Base-by-base conservation (phyloP, 106 monocot species). In the Triglochin maritima region DNA sequence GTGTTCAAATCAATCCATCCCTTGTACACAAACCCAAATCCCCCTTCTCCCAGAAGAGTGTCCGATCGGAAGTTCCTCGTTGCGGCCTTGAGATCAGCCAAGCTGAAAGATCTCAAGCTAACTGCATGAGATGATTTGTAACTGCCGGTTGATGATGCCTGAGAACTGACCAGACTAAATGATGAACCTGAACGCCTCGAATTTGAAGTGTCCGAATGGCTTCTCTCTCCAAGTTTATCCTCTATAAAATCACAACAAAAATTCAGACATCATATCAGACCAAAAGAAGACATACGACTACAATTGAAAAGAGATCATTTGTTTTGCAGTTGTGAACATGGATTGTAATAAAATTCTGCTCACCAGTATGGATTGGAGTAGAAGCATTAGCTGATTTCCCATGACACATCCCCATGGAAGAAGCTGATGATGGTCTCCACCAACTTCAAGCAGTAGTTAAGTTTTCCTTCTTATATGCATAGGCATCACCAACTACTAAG, bases 1-100 rank as follows among this genome's bases (percentile, higher is more conserved):
- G 85, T 89, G 53, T 77, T 78, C 68, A 84, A 84, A 63, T 93
- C 86, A 50, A 93, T 89, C 93, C 88, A 89, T 4, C 93, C 93
- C 69, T 93, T 93, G 79, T 82, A 93, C 29, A 93, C 93, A 53
- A 83, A 84, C 47, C 93, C 93, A 60, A 93, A 93, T 12, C 88
- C 93, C 55, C 93, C 93, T 79, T 93, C 93, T 0, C 93, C 93
- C 8, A 93, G 81, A 72, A 72, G 83, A 13, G 83, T 77, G 3
- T 81, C 89, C 10, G 88, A 80, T 5, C 93, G 79, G 66, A 93
- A 93, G 78, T 93, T 93, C 69, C 61, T 86, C 3, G 93, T 78
- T 1, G 93, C 88, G 9, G 72, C 65, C 70, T 80, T 86, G 64
- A 93, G 81, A 57, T 93, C 93, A 17, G 52, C 84, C 76, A 89